Evolutionary conservation across 1,139 yeast species (phyloP), one percentile per base, ranked within the genome.

Genomic region (Magnusiomyces fungicola): DNA sequence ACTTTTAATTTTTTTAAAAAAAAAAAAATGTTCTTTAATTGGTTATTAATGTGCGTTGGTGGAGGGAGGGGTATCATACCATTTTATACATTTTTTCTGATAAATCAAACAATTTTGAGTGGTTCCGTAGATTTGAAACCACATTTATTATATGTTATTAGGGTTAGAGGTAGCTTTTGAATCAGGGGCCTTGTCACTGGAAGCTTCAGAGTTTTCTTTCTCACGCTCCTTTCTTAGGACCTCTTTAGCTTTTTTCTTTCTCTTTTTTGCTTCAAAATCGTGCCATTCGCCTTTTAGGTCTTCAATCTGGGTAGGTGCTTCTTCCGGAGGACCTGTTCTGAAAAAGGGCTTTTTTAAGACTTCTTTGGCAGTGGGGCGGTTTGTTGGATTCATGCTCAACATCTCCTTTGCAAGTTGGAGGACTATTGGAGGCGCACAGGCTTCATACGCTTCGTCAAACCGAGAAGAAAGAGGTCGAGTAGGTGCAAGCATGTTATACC

Each of bases 211-310:
- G n/a, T n/a, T n/a, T n/a, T n/a, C n/a, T n/a, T n/a, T n/a, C n/a
- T n/a, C n/a, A n/a, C n/a, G n/a, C 51, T 43, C 46, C 57, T 58
- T 45, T 58, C 54, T 47, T 58, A 58, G 39, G 56, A 57, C 53
- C 67, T 72, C 58, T 68, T 76, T 51, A 81, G 72, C 63, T 59
- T 75, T 81, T 57, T 86, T 74, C 60, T 94, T 73, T 60, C 87
- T 79, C 68, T 81, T 83, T 66, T 92, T 89, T 3, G 96, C 95
- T 63, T 92, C 98, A 65, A 84, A 90, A 63, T 92, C 98, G 63
- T 92, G 98, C 95, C 97, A 90, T 65, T 94, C 97, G 2, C 89
- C 89, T 50, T 76, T 74, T 39, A 82, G 69, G 16, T 75, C 78
- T 46, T 74, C 70, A 58, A 84, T 68, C 14, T 69, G 69, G 46